Conservation (phyloP, 495 filamentous ascomycete species). For the Penicillium crystallinum region DNA sequence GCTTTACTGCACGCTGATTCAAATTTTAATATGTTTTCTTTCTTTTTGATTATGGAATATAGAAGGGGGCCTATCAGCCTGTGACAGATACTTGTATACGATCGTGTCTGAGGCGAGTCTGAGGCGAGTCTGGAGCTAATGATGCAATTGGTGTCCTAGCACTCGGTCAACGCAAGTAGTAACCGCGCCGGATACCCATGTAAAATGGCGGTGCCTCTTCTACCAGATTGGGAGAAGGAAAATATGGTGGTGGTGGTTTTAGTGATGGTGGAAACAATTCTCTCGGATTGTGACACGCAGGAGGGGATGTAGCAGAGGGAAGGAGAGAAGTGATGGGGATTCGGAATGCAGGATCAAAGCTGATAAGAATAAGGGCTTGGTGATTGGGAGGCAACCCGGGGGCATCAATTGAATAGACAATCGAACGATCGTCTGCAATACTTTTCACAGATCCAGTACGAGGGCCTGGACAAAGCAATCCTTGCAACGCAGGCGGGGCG, state of each 20-base stretch:
- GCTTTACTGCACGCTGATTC: neutral
- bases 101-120: too few relatives aligned
- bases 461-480: slow-evolving; percentile 53
- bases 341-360: slow-evolving; percentile 55
- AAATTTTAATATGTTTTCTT: neutral
- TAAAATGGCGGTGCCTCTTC: slow-evolving; percentile 32
- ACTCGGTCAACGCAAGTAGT: slow-evolving; percentile 30
- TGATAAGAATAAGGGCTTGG: slow-evolving; percentile 53
- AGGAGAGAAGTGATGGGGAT: slow-evolving; percentile 25
- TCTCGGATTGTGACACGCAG: neutral
- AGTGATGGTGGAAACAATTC: neutral
- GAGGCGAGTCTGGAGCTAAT: neutral
- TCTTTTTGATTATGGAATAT: neutral
- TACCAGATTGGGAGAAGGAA: slow-evolving; percentile 2
- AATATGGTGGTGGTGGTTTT: neutral
- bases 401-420: slow-evolving; percentile 50
- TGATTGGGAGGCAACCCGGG: slow-evolving; percentile 36
- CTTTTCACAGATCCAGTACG: slow-evolving; percentile 45
- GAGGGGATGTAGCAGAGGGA: neutral
- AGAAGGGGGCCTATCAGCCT: neutral
- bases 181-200: slow-evolving; percentile 32
- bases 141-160: neutral
- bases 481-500: slow-evolving; percentile 42
- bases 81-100: neutral
- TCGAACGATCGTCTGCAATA: slow-evolving; percentile 56